phyloP scores from a whole-genome alignment of 805 yeast species.

The Saturnispora galanensis region DNA sequence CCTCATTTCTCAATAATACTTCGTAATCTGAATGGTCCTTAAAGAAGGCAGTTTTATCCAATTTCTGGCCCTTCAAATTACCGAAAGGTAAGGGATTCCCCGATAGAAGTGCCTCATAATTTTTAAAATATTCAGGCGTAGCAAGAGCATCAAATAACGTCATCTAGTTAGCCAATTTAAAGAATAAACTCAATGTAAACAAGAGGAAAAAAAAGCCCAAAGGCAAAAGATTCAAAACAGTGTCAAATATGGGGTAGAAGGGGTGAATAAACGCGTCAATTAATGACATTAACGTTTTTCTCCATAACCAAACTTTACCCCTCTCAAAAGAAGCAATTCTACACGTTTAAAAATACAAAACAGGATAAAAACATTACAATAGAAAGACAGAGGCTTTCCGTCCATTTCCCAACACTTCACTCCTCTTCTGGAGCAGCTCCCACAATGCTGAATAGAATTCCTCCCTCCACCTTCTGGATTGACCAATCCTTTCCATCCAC shows the following conservation, averaged over 20 bases:
- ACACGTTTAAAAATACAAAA: too few relatives aligned
- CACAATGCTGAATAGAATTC: conserved; percentile 3
- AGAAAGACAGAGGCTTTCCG: too few relatives aligned
- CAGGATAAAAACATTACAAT: too few relatives aligned
- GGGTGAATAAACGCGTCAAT: background rate
- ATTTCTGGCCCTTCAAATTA: conserved; percentile 21
- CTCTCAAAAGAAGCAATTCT: too few relatives aligned
- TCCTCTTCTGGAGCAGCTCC: background rate
- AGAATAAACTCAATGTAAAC: conserved; percentile 1
- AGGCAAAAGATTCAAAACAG: background rate
- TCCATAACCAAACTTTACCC: too few relatives aligned
- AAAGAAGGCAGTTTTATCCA: conserved; percentile 17
- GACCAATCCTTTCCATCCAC: conserved; percentile 4
- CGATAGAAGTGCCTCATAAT: conserved; percentile 20
- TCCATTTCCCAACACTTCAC: too few relatives aligned
- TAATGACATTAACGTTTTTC: too few relatives aligned
- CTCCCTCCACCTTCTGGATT: background rate
- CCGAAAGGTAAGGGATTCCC: conserved; percentile 23
- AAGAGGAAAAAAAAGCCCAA: background rate
- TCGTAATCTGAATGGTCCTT: conserved; percentile 23
- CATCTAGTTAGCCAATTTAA: conserved; percentile 15
- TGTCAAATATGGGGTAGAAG: background rate
- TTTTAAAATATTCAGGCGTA: conserved; percentile 19
- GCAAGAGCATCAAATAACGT: conserved; percentile 18
- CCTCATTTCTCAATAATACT: conserved; percentile 19